Evolutionary conservation across 345 rosid genomes (phyloP).

Genomic region (Citrus sp.): DNA sequence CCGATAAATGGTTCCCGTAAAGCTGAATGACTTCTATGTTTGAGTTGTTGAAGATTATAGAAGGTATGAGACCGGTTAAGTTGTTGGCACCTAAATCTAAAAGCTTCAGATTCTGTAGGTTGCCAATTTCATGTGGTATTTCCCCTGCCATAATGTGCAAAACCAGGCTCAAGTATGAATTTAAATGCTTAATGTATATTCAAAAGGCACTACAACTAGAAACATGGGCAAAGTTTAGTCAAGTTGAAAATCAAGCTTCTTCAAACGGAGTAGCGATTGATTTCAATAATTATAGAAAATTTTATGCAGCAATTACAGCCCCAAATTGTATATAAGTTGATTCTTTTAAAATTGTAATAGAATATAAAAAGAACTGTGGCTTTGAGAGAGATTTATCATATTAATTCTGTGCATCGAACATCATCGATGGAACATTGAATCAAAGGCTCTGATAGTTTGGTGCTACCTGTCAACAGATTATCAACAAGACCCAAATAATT

Average conservation of each 20-base stretch:
- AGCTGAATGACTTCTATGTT: background rate
- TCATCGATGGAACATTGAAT: background rate
- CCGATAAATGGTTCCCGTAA: slow-evolving; percentile 4
- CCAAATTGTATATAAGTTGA: background rate
- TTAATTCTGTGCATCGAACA: background rate
- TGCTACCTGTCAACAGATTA: background rate
- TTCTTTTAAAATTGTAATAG: background rate
- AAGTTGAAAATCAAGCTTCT: background rate
- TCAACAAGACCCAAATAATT: background rate
- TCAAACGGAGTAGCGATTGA: too few species aligned
- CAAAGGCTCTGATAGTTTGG: background rate
- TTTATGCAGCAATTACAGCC: too few species aligned
- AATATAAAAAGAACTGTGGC: background rate
- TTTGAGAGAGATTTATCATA: background rate
- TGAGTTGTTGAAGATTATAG: background rate
- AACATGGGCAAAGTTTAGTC: too few species aligned
- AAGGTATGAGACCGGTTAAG: background rate
- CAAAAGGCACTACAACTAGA: too few species aligned
- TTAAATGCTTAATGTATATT: too few species aligned
- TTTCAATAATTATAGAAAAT: background rate
- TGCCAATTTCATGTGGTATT: background rate
- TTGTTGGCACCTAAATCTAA: background rate
- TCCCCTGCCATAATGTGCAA: background rate
- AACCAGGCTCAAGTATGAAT: too few species aligned
- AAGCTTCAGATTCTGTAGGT: background rate